Evolutionary conservation across 2,329 filamentous ascomycete genomes (phyloP), one percentile per base, ranked within the genome.

Genomic region (Xylaria multiplex): DNA sequence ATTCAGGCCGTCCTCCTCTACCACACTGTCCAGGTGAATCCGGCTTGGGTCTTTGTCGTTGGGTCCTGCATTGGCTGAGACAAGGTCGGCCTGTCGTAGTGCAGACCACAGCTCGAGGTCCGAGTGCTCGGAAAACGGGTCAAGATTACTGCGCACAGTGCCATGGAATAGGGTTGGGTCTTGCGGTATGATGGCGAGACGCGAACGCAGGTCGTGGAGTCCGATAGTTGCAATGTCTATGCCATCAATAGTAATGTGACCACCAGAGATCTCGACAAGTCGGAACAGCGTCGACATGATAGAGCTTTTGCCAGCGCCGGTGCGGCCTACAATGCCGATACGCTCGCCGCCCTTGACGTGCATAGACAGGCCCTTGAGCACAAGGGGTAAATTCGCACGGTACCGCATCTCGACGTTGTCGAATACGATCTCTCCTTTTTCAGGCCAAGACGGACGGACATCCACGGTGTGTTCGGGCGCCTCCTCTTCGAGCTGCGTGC

Each of bases 1-100:
- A 80, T 98, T 98, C 67, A 97, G 85, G 0, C 96, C 96, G 80
- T 97, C 95, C 76, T 98, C 96, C 73, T 97, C 93, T 2, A 98
- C 95, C 1, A 88, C 75, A 16, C 87, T 91, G 79, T 98, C 95
- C 24, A 99, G 90, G 70, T 93, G 89, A 67, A 97, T 91, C 62
- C 91, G 88, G 9, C 79, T 45, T 2, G 67, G 53, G 54, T 72
- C 76, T 49, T 77, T 71, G 24, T 77, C 76, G n/a, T 80, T 79
- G 62, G 84, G 79, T 11, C 79, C 76, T 53, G 83, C 81, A 13
- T 88, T 84, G 2, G 78, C 78, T 2, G 85, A 79, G 2, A 93
- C 87, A 1, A 96, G 84, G 78, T 93, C 91, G 2, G 92, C 90
- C 74, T 94, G 91, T 1, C 91, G 88, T 0, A 96, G 83, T 1